These are phyloP conservation scores for Tetracentron sinense DNA, from an alignment of 164 flowering plant genomes.

Conservation along the genomic window DNA sequence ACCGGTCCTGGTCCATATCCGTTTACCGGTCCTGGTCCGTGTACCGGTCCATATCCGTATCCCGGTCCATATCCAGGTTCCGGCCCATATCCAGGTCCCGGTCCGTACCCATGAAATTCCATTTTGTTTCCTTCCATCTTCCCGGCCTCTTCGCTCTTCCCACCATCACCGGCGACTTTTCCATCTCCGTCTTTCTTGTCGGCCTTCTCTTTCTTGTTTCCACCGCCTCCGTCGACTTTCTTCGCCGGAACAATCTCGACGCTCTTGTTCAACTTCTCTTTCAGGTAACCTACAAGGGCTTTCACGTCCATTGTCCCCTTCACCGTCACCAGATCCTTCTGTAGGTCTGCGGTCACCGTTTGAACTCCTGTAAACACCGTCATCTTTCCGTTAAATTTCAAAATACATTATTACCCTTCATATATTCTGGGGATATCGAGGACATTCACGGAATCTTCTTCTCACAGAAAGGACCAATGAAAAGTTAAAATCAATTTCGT, in stretches of 20 bases:
- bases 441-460: background rate
- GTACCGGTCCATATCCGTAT: background rate
- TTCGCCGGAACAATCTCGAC: conserved; percentile 34
- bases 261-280: conserved; percentile 23
- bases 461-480: too few species aligned
- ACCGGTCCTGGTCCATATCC: background rate
- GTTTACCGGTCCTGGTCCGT: too few species aligned
- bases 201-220: conserved; percentile 14
- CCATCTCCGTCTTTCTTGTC: conserved; percentile 5
- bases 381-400: background rate
- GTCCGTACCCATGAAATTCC: conserved; percentile 15
- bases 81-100: background rate
- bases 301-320: conserved; percentile 36
- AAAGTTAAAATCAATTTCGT: background rate
- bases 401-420: background rate
- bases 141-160: conserved; percentile 3
- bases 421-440: background rate
- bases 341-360: conserved; percentile 15
- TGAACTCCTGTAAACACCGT: conserved; percentile 20
- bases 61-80: background rate
- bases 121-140: background rate
- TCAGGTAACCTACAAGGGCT: conserved; percentile 18
- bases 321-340: conserved; percentile 30
- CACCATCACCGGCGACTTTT: conserved; percentile 10
- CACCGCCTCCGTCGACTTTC: conserved; percentile 22